Conservation (phyloP, 1,284 basidiomycete genomes). For the Flammula alnicola region DNA sequence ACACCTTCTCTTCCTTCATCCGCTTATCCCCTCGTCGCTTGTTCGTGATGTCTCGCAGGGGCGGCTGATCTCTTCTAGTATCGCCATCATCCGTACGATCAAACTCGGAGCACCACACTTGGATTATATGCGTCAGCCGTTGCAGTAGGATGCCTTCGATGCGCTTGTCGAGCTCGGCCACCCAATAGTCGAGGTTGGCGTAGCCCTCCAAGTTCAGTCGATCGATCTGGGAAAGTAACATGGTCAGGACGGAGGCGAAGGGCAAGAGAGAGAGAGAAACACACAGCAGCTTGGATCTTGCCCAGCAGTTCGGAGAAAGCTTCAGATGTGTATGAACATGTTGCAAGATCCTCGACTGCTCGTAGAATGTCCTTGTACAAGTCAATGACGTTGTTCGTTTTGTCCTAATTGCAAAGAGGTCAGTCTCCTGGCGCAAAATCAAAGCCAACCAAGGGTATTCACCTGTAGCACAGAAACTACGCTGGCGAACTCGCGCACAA, state of each 20-base stretch:
- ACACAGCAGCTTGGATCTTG: slow-evolving; percentile 85
- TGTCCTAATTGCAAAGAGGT: slow-evolving; percentile 74
- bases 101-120: slow-evolving; percentile 90
- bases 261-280: slow-evolving; percentile 30
- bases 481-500: slow-evolving; percentile 94
- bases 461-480: slow-evolving; percentile 88
- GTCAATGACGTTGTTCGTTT: slow-evolving; percentile 92
- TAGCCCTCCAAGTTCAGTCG: slow-evolving; percentile 95
- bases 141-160: slow-evolving; percentile 86
- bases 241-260: neutral
- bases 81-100: slow-evolving; percentile 71
- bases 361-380: slow-evolving; percentile 86
- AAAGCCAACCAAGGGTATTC: slow-evolving; percentile 14
- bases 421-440: slow-evolving; percentile 1
- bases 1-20: slow-evolving; percentile 74
- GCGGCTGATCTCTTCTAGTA: slow-evolving; percentile 53
- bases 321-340: slow-evolving; percentile 84
- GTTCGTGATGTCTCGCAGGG: slow-evolving; percentile 57
- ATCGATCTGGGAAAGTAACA: slow-evolving; percentile 70
- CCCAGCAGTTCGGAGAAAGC: slow-evolving; percentile 81
- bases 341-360: slow-evolving; percentile 85
- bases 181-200: slow-evolving; percentile 97
- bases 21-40: slow-evolving; percentile 71
- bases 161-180: slow-evolving; percentile 83
- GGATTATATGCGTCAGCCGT: slow-evolving; percentile 80